phyloP scores from a whole-genome alignment of 2,329 filamentous ascomycete species.

The Scedosporium boydii region DNA sequence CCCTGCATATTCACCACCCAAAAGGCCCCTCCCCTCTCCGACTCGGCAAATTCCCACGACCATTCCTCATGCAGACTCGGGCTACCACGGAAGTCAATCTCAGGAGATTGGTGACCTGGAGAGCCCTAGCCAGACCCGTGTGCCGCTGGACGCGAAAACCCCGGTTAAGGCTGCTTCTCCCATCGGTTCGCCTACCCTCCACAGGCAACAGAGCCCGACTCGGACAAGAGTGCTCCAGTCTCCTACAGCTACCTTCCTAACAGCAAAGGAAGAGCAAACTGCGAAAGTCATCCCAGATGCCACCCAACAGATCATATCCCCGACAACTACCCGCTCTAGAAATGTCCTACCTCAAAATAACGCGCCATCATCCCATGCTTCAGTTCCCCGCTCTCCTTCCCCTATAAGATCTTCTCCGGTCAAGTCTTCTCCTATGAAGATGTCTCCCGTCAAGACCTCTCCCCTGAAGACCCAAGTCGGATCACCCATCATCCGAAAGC shows the following conservation, averaged over 20 bases:
- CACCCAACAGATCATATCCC: conserved; percentile 8
- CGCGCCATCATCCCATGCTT: conserved; percentile 6
- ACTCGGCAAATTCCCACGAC: neutral
- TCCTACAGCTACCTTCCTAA: conserved; percentile 29
- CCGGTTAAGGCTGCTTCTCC: neutral
- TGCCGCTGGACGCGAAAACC: neutral
- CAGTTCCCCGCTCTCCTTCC: conserved; percentile 9
- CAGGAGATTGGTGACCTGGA: conserved; percentile 2
- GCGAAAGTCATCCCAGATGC: conserved; percentile 13
- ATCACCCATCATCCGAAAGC: conserved; percentile 1
- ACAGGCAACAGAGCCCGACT: conserved; percentile 13
- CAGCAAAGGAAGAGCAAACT: conserved; percentile 34
- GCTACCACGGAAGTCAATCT: conserved; percentile 60
- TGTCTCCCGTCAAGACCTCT: conserved; percentile 10
- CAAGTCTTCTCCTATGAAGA: conserved; percentile 15
- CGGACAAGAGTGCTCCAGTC: conserved; percentile 19
- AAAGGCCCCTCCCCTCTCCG: conserved; percentile 14
- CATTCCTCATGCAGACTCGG: conserved; percentile 46
- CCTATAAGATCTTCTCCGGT: conserved; percentile 13
- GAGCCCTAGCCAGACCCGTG: neutral
- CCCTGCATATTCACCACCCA: conserved; percentile 4
- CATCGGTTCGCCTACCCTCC: neutral
- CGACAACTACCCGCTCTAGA: conserved; percentile 10
- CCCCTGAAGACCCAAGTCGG: conserved; percentile 2
- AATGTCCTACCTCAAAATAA: conserved; percentile 5